phyloP scores from a whole-genome alignment of 2,329 filamentous ascomycete species.

The Ceratocystis destructans region DNA sequence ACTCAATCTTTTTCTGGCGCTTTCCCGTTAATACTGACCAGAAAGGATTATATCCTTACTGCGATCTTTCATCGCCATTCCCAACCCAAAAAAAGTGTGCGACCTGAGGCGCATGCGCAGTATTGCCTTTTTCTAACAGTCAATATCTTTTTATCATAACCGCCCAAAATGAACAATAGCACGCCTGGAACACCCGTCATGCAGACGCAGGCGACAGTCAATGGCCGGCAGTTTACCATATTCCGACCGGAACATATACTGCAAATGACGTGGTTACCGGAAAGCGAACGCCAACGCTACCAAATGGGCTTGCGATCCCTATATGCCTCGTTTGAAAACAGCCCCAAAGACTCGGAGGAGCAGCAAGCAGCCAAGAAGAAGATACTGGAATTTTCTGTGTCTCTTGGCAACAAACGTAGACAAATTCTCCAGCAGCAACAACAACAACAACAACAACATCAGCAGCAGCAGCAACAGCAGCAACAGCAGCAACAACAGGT shows the following conservation, averaged over 20 bases:
- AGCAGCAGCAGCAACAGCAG: constrained; percentile 24
- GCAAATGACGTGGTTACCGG: constrained; percentile 35
- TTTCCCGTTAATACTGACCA: neutral
- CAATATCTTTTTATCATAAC: neutral
- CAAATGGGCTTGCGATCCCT: constrained; percentile 41
- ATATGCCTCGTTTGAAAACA: constrained; percentile 40
- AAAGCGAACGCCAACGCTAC: constrained; percentile 45
- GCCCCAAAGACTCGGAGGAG: constrained; percentile 34
- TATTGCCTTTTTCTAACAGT: constrained; percentile 3
- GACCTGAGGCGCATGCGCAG: neutral
- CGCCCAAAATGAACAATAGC: constrained; percentile 3
- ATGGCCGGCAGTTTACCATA: constrained; percentile 28
- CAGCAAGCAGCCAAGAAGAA: constrained; percentile 42
- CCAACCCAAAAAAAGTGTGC: neutral
- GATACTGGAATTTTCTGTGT: constrained; percentile 46
- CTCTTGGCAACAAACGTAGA: constrained; percentile 35
- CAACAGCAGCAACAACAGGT: constrained; percentile 25
- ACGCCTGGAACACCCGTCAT: constrained; percentile 19
- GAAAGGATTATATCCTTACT: neutral
- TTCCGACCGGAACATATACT: constrained; percentile 41
- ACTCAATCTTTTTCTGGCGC: neutral
- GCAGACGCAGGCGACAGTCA: constrained; percentile 21
- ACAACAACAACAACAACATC: constrained; percentile 21
- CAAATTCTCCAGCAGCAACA: constrained; percentile 27
- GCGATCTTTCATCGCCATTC: neutral